These are phyloP conservation scores for Tolypocladium paradoxum DNA, from an alignment of 2,329 filamentous ascomycete species.

Conservation along the genomic window DNA sequence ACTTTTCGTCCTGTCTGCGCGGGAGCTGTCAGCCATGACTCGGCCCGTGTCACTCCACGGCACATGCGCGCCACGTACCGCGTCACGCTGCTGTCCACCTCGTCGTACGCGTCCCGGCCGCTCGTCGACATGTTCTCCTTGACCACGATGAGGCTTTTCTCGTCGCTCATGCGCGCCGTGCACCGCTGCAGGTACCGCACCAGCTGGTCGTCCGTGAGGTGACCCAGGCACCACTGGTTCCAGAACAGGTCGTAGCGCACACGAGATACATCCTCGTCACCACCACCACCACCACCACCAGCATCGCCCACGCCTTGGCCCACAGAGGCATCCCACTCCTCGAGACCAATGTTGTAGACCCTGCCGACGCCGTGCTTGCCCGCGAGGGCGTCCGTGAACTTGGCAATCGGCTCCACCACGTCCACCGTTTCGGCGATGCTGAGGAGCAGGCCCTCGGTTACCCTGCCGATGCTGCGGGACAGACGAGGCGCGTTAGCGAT, in stretches of 20 bases:
- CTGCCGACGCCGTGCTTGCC: slow-evolving; percentile 43
- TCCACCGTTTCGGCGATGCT: slow-evolving; percentile 58
- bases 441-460: slow-evolving; percentile 63
- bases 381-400: slow-evolving; percentile 58
- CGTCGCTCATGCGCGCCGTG: slow-evolving; percentile 17
- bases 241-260: slow-evolving; percentile 65
- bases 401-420: slow-evolving; percentile 69
- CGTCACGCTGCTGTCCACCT: slow-evolving; percentile 64
- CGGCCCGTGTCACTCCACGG: background rate
- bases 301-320: background rate
- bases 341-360: slow-evolving; percentile 59
- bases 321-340: slow-evolving; percentile 42
- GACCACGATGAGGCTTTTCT: slow-evolving; percentile 13
- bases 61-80: slow-evolving; percentile 24
- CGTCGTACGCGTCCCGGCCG: slow-evolving; percentile 48
- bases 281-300: background rate
- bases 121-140: slow-evolving; percentile 56
- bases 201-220: slow-evolving; percentile 66
- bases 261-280: slow-evolving; percentile 10
- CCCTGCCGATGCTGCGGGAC: slow-evolving; percentile 55
- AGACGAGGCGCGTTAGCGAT: background rate
- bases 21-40: background rate
- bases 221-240: slow-evolving; percentile 78
- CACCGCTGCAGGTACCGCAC: slow-evolving; percentile 54
- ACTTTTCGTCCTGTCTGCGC: slow-evolving; percentile 56